Evolutionary conservation across 1,284 basidiomycete genomes (phyloP).

Genomic region (Heterobasidion irregulare): DNA sequence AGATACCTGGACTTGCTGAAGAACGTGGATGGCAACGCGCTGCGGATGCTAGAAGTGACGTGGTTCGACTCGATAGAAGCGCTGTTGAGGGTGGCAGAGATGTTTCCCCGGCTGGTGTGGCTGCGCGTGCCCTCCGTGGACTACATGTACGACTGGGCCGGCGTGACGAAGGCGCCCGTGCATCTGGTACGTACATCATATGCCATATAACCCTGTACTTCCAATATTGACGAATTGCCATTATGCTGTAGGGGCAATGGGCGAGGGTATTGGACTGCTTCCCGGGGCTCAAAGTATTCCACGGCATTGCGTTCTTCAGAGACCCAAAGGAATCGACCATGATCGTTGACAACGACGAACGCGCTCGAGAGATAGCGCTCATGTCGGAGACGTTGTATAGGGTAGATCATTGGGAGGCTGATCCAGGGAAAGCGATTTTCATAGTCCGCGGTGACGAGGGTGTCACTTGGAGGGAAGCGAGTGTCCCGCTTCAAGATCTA

Average conservation of each 20-base stretch:
- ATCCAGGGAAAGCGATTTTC: conserved; percentile 13
- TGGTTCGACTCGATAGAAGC: conserved; percentile 3
- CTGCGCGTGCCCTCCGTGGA: conserved; percentile 7
- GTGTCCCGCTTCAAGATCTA: not conserved
- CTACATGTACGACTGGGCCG: conserved; percentile 6
- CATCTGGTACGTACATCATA: not conserved
- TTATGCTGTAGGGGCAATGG: conserved; percentile 3
- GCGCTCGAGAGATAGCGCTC: conserved; percentile 14
- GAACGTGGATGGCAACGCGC: conserved; percentile 1
- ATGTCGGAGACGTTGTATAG: conserved; percentile 14
- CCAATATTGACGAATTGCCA: too few relatives aligned
- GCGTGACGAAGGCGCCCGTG: conserved; percentile 1
- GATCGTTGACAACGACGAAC: conserved; percentile 14
- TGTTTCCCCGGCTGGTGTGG: conserved; percentile 5
- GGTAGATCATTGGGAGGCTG: conserved; percentile 17
- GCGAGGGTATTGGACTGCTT: not conserved
- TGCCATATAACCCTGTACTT: not conserved
- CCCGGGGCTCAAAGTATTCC: conserved; percentile 7
- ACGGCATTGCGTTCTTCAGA: conserved; percentile 5
- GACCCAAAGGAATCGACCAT: conserved; percentile 2
- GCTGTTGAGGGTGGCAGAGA: conserved; percentile 1
- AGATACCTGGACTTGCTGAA: not conserved
- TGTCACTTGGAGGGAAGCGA: conserved; percentile 7
- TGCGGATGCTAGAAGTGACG: conserved; percentile 7
- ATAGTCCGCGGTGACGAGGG: conserved; percentile 9